Evolutionary conservation across 768 basidiomycete genomes (phyloP).

Genomic region (Pleurotus sapidus): DNA sequence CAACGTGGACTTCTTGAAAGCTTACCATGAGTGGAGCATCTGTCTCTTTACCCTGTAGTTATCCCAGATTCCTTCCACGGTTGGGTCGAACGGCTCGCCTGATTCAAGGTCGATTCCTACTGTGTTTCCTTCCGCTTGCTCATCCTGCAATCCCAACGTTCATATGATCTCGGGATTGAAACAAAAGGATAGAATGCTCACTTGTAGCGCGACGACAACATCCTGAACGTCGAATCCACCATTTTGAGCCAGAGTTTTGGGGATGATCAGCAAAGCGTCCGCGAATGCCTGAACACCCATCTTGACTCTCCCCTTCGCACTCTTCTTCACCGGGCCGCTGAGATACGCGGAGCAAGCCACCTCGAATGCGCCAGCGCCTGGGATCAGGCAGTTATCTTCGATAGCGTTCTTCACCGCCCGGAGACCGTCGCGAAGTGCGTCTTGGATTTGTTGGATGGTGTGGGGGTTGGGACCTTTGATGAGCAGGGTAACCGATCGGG

Average conservation of each 20-base stretch:
- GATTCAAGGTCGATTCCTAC: conserved; percentile 92
- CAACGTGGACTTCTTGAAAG: background rate
- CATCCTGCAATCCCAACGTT: conserved; percentile 53
- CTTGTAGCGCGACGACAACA: conserved; percentile 87
- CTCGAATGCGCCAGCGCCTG: conserved; percentile 98
- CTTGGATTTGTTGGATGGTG: conserved; percentile 95
- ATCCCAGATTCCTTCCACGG: conserved; percentile 96
- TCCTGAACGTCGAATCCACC: conserved; percentile 98
- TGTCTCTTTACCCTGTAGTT: conserved; percentile 99
- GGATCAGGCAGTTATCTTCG: conserved; percentile 85
- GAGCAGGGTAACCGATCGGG: conserved; percentile 92
- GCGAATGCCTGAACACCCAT: conserved; percentile 98
- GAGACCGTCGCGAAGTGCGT: conserved; percentile 96
- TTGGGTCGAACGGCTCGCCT: conserved; percentile 96
- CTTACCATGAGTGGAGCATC: conserved; percentile 94
- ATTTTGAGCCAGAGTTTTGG: conserved; percentile 94
- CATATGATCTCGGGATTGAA: background rate
- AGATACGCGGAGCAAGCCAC: conserved; percentile 88
- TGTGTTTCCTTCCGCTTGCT: conserved; percentile 88
- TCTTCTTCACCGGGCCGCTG: conserved; percentile 73
- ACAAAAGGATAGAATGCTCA: conserved; percentile 23
- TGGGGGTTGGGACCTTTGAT: conserved; percentile 98
- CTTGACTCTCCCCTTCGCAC: conserved; percentile 91
- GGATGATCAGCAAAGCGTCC: conserved; percentile 90
- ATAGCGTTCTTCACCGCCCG: conserved; percentile 96